phyloP scores from a whole-genome alignment of 371 early-diverging fungal genomes.

The Mortierella sp. region DNA sequence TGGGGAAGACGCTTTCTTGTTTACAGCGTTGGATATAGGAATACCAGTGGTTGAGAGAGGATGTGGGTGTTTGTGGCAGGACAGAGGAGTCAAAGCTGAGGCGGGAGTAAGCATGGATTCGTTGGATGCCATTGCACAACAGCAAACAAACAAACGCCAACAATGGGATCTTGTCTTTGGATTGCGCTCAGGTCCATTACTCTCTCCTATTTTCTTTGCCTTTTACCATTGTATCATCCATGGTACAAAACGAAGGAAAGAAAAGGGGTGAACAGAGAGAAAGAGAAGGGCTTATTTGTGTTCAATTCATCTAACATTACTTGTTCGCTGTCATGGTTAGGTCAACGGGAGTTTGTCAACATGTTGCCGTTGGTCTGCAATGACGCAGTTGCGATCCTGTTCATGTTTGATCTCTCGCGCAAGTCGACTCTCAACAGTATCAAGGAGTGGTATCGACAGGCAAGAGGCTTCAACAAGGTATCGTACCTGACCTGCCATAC shows the following conservation, averaged over 20 bases:
- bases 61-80: neutral
- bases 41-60: neutral
- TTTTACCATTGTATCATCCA: neutral
- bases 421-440: conserved; percentile 93
- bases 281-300: neutral
- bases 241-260: neutral
- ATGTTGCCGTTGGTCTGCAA: conserved; percentile 98
- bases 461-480: conserved; percentile 95
- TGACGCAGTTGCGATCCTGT: conserved; percentile 95
- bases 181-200: neutral
- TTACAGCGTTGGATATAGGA: neutral
- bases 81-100: neutral
- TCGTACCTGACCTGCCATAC: neutral
- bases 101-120: neutral
- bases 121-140: neutral
- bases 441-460: conserved; percentile 98
- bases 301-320: neutral
- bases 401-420: conserved; percentile 96
- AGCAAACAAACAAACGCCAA: neutral
- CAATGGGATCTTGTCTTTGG: neutral
- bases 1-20: neutral
- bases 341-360: conserved; percentile 96
- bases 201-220: neutral
- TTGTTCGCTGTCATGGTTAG: conserved; percentile 55
- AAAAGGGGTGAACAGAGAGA: neutral